Percentiles rank a stretch among this genome's conserved stretches.
Conservation (phyloP, 1,284 basidiomycete genomes). For the Ustilago cynodontis region DNA sequence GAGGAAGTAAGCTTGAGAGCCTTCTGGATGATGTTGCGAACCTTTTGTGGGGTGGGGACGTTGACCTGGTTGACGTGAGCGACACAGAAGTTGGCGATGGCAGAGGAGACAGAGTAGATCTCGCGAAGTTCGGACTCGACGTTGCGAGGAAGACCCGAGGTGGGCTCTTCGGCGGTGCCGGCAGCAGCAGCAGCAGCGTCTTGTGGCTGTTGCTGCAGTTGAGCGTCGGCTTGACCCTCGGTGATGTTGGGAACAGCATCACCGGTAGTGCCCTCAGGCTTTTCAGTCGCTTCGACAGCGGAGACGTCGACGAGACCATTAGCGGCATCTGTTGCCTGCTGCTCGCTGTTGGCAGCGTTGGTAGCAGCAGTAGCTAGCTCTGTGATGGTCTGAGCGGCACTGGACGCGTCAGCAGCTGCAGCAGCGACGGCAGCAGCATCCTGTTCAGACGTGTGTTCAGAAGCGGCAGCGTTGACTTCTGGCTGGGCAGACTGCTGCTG, state of each 20-base stretch:
- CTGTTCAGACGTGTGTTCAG: conserved; percentile 9
- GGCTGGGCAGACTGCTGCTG: conserved; percentile 15
- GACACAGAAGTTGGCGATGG: conserved; percentile 56
- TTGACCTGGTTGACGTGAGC: conserved; percentile 52
- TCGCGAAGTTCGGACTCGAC: conserved; percentile 44
- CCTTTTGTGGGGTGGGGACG: conserved; percentile 42
- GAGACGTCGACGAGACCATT: conserved; percentile 6
- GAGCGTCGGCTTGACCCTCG: conserved; percentile 17
- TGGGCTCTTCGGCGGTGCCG: conserved; percentile 14
- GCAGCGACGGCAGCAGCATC: conserved; percentile 29
- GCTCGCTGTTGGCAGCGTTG: conserved; percentile 24
- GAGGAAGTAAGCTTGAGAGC: conserved; percentile 59
- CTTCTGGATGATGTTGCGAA: conserved; percentile 49
- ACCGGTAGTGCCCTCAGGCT: neutral
- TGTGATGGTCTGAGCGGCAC: conserved; percentile 48
- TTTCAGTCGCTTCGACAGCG: neutral
- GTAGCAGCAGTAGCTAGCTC: conserved; percentile 47
- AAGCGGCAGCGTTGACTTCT: conserved; percentile 5
- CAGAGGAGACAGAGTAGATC: conserved; percentile 53
- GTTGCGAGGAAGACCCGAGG: conserved; percentile 32
- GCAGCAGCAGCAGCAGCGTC: conserved; percentile 4
- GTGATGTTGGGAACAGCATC: neutral
- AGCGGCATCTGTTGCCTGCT: conserved; percentile 25
- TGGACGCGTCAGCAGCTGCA: conserved; percentile 45
- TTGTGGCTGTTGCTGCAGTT: neutral